phyloP scores from a whole-genome alignment of 2,329 filamentous ascomycete species.

The Nemania abortiva region DNA sequence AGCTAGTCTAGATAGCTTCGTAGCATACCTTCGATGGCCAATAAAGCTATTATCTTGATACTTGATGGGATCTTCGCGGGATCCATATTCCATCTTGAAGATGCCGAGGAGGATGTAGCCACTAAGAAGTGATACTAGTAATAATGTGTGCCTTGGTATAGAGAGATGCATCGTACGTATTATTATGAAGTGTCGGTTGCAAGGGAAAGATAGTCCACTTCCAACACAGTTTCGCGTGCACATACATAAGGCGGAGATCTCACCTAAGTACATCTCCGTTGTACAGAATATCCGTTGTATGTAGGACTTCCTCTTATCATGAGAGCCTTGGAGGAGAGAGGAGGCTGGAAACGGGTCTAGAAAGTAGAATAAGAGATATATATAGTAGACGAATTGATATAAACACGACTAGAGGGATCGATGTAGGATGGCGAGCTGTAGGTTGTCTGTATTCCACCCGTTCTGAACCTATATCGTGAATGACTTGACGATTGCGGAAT shows the following conservation, averaged over 20 bases:
- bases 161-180: no score
- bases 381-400: no score
- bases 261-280: neutral
- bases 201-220: no score
- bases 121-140: no score
- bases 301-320: neutral
- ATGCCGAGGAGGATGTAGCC: no score
- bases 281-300: neutral
- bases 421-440: neutral
- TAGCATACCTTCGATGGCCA: neutral
- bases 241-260: no score
- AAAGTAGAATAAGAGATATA: neutral
- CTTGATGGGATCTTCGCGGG: neutral
- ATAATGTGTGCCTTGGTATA: no score
- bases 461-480: neutral
- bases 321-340: neutral
- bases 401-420: neutral
- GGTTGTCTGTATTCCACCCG: neutral
- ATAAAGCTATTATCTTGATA: neutral
- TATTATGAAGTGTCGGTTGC: no score
- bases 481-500: neutral
- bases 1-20: neutral
- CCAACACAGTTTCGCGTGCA: neutral
- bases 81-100: neutral
- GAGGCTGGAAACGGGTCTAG: neutral